Evolutionary conservation across 805 yeast species (phyloP), one percentile per base, ranked within the genome.

Genomic region (Kodamaea neixiangensis): DNA sequence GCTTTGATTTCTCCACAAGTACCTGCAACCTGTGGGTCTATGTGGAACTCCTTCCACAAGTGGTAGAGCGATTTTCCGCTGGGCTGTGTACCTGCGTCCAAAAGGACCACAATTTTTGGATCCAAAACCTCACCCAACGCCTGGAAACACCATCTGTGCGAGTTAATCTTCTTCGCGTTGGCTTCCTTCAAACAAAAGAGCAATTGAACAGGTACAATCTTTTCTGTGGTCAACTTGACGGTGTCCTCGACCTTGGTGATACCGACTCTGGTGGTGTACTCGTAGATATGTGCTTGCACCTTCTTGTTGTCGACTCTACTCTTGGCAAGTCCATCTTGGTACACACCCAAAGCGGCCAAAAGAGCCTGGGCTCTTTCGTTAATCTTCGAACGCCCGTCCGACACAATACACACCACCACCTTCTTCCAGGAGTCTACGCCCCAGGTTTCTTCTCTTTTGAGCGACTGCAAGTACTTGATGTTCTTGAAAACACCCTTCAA

Each of bases 1-100:
- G 86, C 86, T 51, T 80, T 83, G 59, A 83, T 82, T 58, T 83
- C 88, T n/a, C 88, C 88, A 68, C 87, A 82, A 3, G 87, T 87
- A 20, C 88, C 88, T 3, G 87, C 88, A 21, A 83, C 83, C 51
- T 75, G 75, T 7, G 77, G 75, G 59, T 83, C 81, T 51, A 73
- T 69, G 63, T 82, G 80, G 55, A 83, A 83, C 46, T 82, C 85
- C 56, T 80, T 79, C 88, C 88, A 83, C 48, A 83, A 71, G 54
- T 81, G 77, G 52, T 79, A 76, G 50, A 83, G 68, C 3, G 87
- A 76, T 55, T 79, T 79, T 19, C 78, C 76, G 1, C 80, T 72
- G 2, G 88, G 88, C 58, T 80, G 80, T 13, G 88, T 83, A 48
- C 88, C 88, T 18, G 86, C 85, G 62, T 83, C 88, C 20, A 83